Base-by-base conservation (phyloP, 371 early-diverging fungal species). In the Basidiobolus meristosporus region DNA sequence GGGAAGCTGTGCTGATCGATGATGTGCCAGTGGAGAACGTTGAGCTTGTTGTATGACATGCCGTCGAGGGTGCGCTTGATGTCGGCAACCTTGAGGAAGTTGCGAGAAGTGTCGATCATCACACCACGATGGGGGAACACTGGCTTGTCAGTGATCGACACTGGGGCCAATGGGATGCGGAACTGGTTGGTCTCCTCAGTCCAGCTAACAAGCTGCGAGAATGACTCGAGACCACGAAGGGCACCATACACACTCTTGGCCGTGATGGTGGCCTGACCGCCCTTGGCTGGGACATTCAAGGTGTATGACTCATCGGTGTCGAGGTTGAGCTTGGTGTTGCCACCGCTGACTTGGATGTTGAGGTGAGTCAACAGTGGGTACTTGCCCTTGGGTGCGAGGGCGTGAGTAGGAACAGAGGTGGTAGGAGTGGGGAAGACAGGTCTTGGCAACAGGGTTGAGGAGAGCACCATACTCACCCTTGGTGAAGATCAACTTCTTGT, bases 21-120 rank as follows among this genome's bases (percentile, higher is more conserved):
- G 9, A 77, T 65, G 45, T 84, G 85, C 82, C 82, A 84, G 51
- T 84, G 85, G 52, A 84, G 59, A n/a, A 77, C 73, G 41, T 84
- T 84, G 56, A 84, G 56, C 60, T 84, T 84, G 62, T 70, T 74
- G 57, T 65, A 79, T 31, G 78, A 54, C 57, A 82, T 39, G 28
- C n/a, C 40, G 36, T 82, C 82, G 14, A 85, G 52, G 35, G 73
- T 65, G 42, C 74, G 68, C 46, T 62, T 47, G 38, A 78, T 45
- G 43, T 61, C 63, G 23, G 56, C 39, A 26, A 82, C 50, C 3
- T 81, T 68, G 39, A 67, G 77, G 41, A 54, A 85, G 63, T 82
- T 82, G 42, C 86, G 73, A 14, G 77, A 50, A 19, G 85, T 79
- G 44, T 86, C 86, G 14, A 82, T 50, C 46, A 75, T 23, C 7